These are phyloP conservation scores for Phlebiopsis gigantea DNA, from an alignment of 768 basidiomycete species.

Conservation along the genomic window DNA sequence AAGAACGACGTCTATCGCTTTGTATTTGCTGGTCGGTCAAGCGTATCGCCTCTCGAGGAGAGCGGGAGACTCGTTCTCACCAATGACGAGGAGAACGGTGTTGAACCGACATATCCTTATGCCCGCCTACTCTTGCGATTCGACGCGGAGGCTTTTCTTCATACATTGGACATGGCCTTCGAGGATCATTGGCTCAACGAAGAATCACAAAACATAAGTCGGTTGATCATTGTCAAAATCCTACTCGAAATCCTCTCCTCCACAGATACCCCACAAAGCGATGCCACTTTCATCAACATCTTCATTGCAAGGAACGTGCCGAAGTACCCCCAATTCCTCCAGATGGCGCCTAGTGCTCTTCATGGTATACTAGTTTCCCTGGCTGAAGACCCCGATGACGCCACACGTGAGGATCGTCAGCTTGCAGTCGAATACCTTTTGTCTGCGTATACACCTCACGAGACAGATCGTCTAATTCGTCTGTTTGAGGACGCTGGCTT, in stretches of 20 bases:
- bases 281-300: slow-evolving; percentile 84
- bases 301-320: slow-evolving; percentile 96
- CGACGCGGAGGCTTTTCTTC: slow-evolving; percentile 91
- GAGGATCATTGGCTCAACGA: slow-evolving; percentile 85
- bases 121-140: slow-evolving; percentile 77
- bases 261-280: slow-evolving; percentile 50
- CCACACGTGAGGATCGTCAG: slow-evolving; percentile 89
- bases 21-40: slow-evolving; percentile 77
- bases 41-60: slow-evolving; percentile 69
- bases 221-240: slow-evolving; percentile 79
- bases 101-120: slow-evolving; percentile 88
- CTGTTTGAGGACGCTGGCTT: slow-evolving; percentile 84
- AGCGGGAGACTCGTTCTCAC: slow-evolving; percentile 74
- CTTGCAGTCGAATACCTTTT: slow-evolving; percentile 91
- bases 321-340: slow-evolving; percentile 88
- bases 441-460: slow-evolving; percentile 84
- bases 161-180: slow-evolving; percentile 90
- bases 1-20: slow-evolving; percentile 74
- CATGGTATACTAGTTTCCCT: slow-evolving; percentile 76
- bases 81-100: slow-evolving; percentile 63
- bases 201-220: slow-evolving; percentile 55
- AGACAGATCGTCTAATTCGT: slow-evolving; percentile 56
- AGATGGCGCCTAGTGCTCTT: slow-evolving; percentile 59
- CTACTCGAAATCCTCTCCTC: slow-evolving; percentile 70
- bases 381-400: slow-evolving; percentile 62